Conservation (phyloP, 2,329 filamentous ascomycete genomes). For the Nemania diffusa region DNA sequence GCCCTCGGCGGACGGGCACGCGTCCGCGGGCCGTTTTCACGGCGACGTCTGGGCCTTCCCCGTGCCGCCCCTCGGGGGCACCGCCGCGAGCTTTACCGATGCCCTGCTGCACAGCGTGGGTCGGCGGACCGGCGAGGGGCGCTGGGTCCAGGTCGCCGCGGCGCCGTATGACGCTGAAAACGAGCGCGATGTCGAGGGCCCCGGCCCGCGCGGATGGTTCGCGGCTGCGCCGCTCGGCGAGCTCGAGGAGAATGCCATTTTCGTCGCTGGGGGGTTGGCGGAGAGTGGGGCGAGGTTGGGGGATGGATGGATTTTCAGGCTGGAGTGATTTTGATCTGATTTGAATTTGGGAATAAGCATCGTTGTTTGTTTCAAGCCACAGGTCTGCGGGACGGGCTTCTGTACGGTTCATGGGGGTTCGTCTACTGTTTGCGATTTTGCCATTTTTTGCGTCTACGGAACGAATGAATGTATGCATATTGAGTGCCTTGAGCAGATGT, state of each 20-base stretch:
- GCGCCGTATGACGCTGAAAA: constrained; percentile 64
- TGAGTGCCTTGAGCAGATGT: not conserved
- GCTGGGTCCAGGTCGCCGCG: constrained; percentile 63
- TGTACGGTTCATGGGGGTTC: no score
- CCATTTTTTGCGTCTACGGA: no score
- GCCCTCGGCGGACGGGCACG: constrained; percentile 58
- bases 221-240: constrained; percentile 67
- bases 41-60: constrained; percentile 73
- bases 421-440: no score
- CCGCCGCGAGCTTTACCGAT: constrained; percentile 64
- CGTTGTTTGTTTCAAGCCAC: no score
- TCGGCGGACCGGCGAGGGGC: constrained; percentile 65
- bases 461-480: not conserved
- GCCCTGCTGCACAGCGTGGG: constrained; percentile 65
- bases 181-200: constrained; percentile 57
- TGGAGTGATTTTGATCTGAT: constrained; percentile 51
- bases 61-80: constrained; percentile 65
- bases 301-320: constrained; percentile 72
- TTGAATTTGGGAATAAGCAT: not conserved
- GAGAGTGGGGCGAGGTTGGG: constrained; percentile 62
- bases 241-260: constrained; percentile 67
- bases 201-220: constrained; percentile 66
- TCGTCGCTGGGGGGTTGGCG: constrained; percentile 70
- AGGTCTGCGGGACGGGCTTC: no score
- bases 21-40: constrained; percentile 62